Percentiles rank a stretch among this genome's conserved stretches.
These are phyloP conservation scores for Castanea sativa DNA, from an alignment of 306 rosid species.

Conservation along the genomic window DNA sequence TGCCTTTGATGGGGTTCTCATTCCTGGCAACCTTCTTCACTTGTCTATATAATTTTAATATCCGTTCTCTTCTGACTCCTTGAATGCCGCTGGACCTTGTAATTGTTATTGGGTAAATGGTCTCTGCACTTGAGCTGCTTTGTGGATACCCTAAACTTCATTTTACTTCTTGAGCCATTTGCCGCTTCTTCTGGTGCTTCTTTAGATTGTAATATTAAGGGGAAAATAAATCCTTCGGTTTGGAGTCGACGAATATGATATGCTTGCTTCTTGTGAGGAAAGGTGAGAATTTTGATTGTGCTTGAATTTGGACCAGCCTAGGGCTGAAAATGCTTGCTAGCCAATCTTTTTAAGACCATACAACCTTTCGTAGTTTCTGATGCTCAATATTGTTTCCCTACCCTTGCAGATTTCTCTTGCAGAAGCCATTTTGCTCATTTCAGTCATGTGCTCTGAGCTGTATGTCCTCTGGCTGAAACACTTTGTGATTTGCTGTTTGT, in stretches of 20 bases:
- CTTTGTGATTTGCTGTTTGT: slow-evolving; percentile 49
- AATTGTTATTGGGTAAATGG: slow-evolving; percentile 10
- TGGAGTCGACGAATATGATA: slow-evolving; percentile 11
- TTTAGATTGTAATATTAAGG: neutral
- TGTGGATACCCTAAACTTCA: slow-evolving; percentile 18
- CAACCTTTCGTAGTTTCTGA: slow-evolving; percentile 49
- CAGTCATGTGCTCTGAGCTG: slow-evolving; percentile 56
- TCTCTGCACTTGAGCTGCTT: slow-evolving; percentile 17
- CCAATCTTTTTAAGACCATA: slow-evolving; percentile 40
- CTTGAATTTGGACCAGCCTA: slow-evolving; percentile 32
- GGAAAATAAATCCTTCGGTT: neutral
- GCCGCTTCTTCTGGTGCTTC: slow-evolving; percentile 15
- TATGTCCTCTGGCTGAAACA: slow-evolving; percentile 54
- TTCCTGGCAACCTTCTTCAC: neutral
- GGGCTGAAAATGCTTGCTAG: slow-evolving; percentile 34
- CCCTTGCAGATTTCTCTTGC: slow-evolving; percentile 72
- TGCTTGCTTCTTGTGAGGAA: slow-evolving; percentile 10
- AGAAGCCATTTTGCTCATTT: slow-evolving; percentile 59
- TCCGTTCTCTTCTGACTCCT: slow-evolving; percentile 5
- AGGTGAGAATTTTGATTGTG: slow-evolving; percentile 36
- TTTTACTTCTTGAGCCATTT: slow-evolving; percentile 12
- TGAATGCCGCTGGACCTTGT: slow-evolving; percentile 5
- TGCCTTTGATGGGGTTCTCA: slow-evolving; percentile 1
- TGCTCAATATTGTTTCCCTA: slow-evolving; percentile 55
- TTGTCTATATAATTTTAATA: neutral